Conservation (phyloP, 139 green algal species). For the Raphidocelis subcapitata region DNA sequence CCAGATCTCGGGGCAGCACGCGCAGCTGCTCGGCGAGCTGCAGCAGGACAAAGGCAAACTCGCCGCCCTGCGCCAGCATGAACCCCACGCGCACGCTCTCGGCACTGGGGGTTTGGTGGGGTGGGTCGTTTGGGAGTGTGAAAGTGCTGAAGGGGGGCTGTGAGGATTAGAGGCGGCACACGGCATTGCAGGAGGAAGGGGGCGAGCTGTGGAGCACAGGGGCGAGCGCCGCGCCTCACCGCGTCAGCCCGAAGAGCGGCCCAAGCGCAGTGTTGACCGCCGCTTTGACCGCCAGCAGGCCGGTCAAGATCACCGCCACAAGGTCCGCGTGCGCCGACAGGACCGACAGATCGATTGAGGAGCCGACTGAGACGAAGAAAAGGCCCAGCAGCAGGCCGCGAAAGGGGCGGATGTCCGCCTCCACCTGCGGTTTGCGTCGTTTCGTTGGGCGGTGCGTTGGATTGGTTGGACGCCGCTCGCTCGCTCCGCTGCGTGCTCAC, state of each 20-base stretch:
- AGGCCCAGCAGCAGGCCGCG: constrained; percentile 87
- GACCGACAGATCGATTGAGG: constrained; percentile 45
- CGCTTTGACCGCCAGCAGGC: constrained; percentile 88
- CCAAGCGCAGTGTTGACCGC: constrained; percentile 74
- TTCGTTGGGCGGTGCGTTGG: too few relatives aligned
- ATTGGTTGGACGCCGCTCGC: too few relatives aligned
- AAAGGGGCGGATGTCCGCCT: constrained; percentile 93
- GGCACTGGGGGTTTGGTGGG: constrained; percentile 30
- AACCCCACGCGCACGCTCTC: constrained; percentile 88
- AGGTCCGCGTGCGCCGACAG: constrained; percentile 37
- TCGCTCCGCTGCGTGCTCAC: too few relatives aligned
- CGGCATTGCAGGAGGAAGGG: background rate
- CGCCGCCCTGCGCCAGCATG: constrained; percentile 90
- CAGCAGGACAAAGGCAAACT: constrained; percentile 98
- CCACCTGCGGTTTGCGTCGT: too few relatives aligned
- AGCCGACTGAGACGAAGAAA: constrained; percentile 80
- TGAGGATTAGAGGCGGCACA: too few relatives aligned
- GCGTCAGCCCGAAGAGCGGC: constrained; percentile 74
- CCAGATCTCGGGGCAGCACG: constrained; percentile 75
- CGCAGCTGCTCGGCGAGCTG: constrained; percentile 68
- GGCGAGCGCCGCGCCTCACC: constrained; percentile 23
- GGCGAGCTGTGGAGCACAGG: background rate
- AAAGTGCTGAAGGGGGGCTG: background rate
- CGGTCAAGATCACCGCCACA: constrained; percentile 49
- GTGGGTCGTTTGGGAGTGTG: background rate